These are phyloP conservation scores for Porcisia hertigi DNA, from an alignment of 208 protist genomes.

Conservation along the genomic window DNA sequence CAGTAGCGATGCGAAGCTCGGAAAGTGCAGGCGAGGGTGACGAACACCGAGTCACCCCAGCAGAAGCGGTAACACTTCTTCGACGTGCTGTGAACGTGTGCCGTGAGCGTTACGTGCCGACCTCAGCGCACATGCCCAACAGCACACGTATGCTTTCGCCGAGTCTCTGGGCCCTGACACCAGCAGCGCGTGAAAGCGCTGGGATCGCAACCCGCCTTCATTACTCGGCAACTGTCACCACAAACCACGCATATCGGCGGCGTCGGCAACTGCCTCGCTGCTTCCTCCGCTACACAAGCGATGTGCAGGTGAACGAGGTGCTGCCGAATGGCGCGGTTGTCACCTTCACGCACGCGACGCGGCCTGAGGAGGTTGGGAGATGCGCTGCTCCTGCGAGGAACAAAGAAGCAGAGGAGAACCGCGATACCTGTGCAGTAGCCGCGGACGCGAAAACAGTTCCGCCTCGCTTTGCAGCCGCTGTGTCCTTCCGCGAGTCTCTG, in stretches of 20 bases:
- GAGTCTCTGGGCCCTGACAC: slow-evolving; percentile 18
- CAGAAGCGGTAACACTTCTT: slow-evolving; percentile 18
- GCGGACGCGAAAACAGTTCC: background rate
- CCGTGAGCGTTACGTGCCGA: slow-evolving; percentile 6
- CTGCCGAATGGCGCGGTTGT: slow-evolving; percentile 66
- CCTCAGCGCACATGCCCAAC: background rate
- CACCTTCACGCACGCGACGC: slow-evolving; percentile 56
- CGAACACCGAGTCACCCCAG: background rate
- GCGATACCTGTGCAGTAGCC: background rate
- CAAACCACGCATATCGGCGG: slow-evolving; percentile 6
- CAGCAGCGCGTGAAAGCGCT: slow-evolving; percentile 20
- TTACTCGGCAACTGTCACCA: background rate
- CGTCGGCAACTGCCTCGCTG: slow-evolving; percentile 20
- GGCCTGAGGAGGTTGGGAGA: slow-evolving; percentile 25
- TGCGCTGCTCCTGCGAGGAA: background rate
- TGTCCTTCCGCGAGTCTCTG: slow-evolving; percentile 19
- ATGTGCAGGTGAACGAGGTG: slow-evolving; percentile 75
- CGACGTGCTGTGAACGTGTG: slow-evolving; percentile 18
- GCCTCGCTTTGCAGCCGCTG: background rate
- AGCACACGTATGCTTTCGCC: background rate
- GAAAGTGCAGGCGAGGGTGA: background rate
- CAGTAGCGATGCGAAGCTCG: background rate
- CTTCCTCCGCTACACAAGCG: slow-evolving; percentile 38
- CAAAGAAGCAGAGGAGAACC: background rate
- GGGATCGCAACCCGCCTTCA: slow-evolving; percentile 23